Percentiles rank a stretch among this genome's conserved stretches.
Evolutionary conservation across 2,329 filamentous ascomycete genomes (phyloP).

Genomic region (Trichoderma atroviride): DNA sequence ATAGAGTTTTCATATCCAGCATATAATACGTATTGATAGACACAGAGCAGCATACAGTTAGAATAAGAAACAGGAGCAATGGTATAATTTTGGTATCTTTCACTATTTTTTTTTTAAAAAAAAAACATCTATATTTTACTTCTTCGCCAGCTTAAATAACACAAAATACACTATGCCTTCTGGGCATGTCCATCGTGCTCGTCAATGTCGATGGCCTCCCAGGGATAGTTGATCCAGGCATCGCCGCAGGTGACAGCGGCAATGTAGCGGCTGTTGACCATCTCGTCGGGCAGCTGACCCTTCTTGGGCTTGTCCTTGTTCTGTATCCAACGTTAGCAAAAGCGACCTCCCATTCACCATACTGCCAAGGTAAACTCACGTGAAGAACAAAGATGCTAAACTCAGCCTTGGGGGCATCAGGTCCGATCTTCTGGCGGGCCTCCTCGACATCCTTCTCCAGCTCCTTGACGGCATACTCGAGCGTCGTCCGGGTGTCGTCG

Average conservation of each 20-base stretch:
- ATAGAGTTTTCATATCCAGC: background rate
- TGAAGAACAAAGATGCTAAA: conserved; percentile 97
- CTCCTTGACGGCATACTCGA: conserved; percentile 92
- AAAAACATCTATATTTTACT: conserved; percentile 14
- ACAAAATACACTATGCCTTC: conserved; percentile 7
- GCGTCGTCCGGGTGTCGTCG: conserved; percentile 89
- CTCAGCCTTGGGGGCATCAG: conserved; percentile 68
- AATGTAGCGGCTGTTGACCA: conserved; percentile 76
- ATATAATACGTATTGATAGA: background rate
- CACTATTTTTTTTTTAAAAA: conserved; percentile 10
- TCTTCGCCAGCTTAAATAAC: background rate
- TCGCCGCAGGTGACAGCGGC: conserved; percentile 89
- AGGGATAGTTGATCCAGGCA: conserved; percentile 98
- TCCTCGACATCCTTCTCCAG: conserved; percentile 90
- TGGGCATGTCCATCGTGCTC: conserved; percentile 78
- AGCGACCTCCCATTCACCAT: background rate
- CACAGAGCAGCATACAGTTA: background rate
- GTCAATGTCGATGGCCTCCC: conserved; percentile 94
- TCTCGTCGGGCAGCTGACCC: conserved; percentile 76
- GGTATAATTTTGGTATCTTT: conserved; percentile 18
- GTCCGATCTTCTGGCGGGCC: conserved; percentile 73
- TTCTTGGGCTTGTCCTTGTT: conserved; percentile 99
- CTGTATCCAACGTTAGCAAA: conserved; percentile 44
- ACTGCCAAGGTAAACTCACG: conserved; percentile 50
- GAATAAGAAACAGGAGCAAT: background rate